These are phyloP conservation scores for Medicago ruthenica DNA, from an alignment of 306 rosid genomes.

Conservation along the genomic window DNA sequence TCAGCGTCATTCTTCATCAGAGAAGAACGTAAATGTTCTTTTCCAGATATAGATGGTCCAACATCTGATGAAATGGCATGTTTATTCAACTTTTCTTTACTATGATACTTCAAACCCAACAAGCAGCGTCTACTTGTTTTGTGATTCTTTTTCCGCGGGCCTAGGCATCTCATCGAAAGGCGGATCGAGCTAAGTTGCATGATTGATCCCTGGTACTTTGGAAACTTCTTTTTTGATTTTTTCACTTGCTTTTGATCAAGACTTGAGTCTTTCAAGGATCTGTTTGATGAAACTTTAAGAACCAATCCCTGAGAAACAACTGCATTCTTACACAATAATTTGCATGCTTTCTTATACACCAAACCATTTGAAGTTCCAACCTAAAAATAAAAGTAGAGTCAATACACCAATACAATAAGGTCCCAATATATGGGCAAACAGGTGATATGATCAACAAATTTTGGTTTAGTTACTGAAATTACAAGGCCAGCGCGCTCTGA, in stretches of 20 bases:
- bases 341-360: slow-evolving; percentile 39
- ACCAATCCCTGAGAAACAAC: slow-evolving; percentile 42
- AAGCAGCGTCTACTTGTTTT: slow-evolving; percentile 52
- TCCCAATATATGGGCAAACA: slow-evolving; percentile 1
- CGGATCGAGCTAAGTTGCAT: slow-evolving; percentile 55
- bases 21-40: slow-evolving; percentile 37
- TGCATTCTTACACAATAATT: slow-evolving; percentile 36
- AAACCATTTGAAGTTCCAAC: slow-evolving; percentile 48
- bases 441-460: slow-evolving; percentile 26
- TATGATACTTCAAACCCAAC: slow-evolving; percentile 30
- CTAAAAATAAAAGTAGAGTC: slow-evolving; percentile 44
- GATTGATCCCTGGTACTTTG: slow-evolving; percentile 51
- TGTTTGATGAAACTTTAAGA: slow-evolving; percentile 42
- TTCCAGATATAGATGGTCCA: slow-evolving; percentile 65
- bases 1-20: slow-evolving; percentile 39
- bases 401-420: slow-evolving; percentile 13
- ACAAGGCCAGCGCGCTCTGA: slow-evolving; percentile 31
- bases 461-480: slow-evolving; percentile 44
- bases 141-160: slow-evolving; percentile 56
- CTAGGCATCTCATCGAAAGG: slow-evolving; percentile 48
- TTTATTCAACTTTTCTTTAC: slow-evolving; percentile 45
- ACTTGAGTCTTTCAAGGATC: slow-evolving; percentile 38
- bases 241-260: slow-evolving; percentile 47
- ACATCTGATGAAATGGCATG: slow-evolving; percentile 48
- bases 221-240: slow-evolving; percentile 58